Percentiles rank a stretch among this genome's conserved stretches.
These are phyloP conservation scores for Bolboschoenoplectus hybrid DNA, from an alignment of 202 grass and related monocot species.

Conservation along the genomic window DNA sequence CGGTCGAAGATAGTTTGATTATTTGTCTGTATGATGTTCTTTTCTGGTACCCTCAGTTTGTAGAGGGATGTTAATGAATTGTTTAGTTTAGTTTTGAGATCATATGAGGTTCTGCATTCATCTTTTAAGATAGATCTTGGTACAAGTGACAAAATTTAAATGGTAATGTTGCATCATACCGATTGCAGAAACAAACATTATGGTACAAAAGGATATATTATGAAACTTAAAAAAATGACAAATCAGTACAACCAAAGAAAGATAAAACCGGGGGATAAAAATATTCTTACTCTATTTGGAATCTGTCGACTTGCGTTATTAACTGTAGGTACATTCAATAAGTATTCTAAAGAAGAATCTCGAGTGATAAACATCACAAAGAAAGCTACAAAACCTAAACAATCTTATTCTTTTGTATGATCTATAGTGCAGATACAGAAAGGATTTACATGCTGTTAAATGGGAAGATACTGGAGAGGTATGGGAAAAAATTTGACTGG, in stretches of 20 bases:
- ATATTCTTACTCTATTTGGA: too few relatives aligned
- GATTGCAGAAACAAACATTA: too few relatives aligned
- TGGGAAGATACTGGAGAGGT: constrained; percentile 56
- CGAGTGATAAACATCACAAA: not conserved
- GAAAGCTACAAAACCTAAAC: not conserved
- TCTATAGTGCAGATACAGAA: constrained; percentile 43
- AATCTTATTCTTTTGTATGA: not conserved
- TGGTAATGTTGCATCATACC: not conserved
- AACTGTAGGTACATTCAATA: too few relatives aligned
- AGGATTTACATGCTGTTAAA: constrained; percentile 86
- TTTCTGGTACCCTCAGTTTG: not conserved
- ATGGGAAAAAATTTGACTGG: constrained; percentile 53
- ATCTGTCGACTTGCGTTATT: too few relatives aligned
- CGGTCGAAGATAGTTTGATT: not conserved
- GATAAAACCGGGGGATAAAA: too few relatives aligned
- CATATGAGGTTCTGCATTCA: constrained; percentile 9
- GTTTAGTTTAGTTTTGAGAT: not conserved
- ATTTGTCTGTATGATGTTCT: not conserved
- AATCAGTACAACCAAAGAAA: not conserved
- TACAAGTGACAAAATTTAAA: not conserved
- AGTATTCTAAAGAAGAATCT: not conserved
- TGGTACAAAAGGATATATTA: not conserved
- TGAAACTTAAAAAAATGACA: not conserved
- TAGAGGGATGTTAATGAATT: not conserved
- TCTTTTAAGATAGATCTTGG: not conserved